Evolutionary conservation across 2,329 filamentous ascomycete species (phyloP), one percentile per base, ranked within the genome.

Genomic region (Colletotrichum horii): DNA sequence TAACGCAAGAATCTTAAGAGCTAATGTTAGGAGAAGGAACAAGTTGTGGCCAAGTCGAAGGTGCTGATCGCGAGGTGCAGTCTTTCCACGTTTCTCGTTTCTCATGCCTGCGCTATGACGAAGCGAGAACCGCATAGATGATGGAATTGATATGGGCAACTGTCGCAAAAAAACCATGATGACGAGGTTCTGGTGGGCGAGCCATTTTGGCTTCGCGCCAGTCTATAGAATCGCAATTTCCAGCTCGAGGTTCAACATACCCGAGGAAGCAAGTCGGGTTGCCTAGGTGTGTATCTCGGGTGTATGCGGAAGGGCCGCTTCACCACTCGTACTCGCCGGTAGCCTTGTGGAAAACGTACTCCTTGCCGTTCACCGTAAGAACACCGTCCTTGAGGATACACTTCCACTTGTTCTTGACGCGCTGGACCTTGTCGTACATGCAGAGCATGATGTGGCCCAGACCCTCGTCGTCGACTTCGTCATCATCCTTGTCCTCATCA

Each of bases 351-450:
- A 99, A 99, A 78, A 99, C 94, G 82, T 98, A 98, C 85, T 99
- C 97, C 86, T 95, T 98, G 79, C 95, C 95, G 79, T 96, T 96
- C 48, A 98, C 95, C 60, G 95, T 98, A 79, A 99, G 89, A 22
- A 99, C 95, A 24, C 97, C 97, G 81, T 99, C 97, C 88, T 98
- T 98, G 78, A 99, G 92, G 2, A 95, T 96, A 86, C 97, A 99
- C 94, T 99, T 99, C 95, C 95, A 97, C 91, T 97, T 99, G 88
- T 98, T 99, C 93, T 99, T 99, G 81, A 98, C 97, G 64, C 97
- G 91, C 86, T 98, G 96, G 12, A 99, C 97, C 88, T 99, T 99
- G 88, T 99, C 97, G 83, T 99, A 99, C 83, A 98, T 98, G 88
- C 97, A 99, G 55, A 99, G 93, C 95, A 99, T 98, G 83, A 97